Evolutionary conservation across 805 yeast species (phyloP).

Genomic region (Lipomyces chichibuensis): DNA sequence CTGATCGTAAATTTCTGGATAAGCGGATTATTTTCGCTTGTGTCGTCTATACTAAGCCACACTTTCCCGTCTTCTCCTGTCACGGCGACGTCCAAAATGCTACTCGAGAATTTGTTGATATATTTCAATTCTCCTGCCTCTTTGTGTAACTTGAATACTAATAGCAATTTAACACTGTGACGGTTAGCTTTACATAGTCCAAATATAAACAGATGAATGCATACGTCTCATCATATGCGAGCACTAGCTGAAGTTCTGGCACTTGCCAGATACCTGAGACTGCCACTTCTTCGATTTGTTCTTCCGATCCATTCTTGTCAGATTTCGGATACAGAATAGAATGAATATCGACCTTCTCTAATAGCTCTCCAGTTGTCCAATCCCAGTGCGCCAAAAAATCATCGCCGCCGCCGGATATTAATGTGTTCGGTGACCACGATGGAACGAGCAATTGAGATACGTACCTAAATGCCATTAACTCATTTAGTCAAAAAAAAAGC

Average conservation of each 20-base stretch:
- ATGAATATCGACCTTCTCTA: conserved; percentile 51
- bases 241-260: conserved; percentile 42
- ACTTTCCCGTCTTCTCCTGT: conserved; percentile 40
- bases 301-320: conserved; percentile 55
- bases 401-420: conserved; percentile 94
- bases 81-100: conserved; percentile 40
- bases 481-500: background rate
- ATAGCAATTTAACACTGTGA: conserved; percentile 14
- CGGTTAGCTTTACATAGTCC: background rate
- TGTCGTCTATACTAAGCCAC: conserved; percentile 32
- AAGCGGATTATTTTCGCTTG: conserved; percentile 40
- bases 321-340: conserved; percentile 46
- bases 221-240: conserved; percentile 54
- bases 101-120: conserved; percentile 29
- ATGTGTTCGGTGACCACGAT: conserved; percentile 51
- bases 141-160: conserved; percentile 12
- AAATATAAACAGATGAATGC: conserved; percentile 31
- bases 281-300: conserved; percentile 45
- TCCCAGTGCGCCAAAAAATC: conserved; percentile 73
- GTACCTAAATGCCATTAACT: conserved; percentile 15
- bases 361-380: conserved; percentile 61
- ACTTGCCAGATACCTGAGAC: conserved; percentile 38
- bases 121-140: conserved; percentile 44
- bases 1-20: conserved; percentile 35
- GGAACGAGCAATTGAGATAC: conserved; percentile 69